phyloP scores from a whole-genome alignment of 192 early-diverging fungal species.

The Lobulomyces angularis region DNA sequence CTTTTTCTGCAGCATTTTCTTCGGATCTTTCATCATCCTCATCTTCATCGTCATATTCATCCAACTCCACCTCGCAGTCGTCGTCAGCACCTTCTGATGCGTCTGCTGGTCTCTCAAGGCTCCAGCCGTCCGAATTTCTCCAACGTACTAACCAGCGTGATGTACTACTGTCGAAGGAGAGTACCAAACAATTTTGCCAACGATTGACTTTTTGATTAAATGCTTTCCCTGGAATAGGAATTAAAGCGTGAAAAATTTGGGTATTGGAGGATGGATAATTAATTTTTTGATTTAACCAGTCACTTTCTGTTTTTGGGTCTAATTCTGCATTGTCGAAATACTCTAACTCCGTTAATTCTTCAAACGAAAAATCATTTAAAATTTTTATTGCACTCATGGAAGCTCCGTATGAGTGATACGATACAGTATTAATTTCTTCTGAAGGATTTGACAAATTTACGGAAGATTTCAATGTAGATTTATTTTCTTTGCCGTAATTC shows the following conservation, averaged over 20 bases:
- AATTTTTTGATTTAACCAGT: slow-evolving; percentile 46
- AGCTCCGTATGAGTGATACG: too few species aligned
- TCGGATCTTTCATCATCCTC: slow-evolving; percentile 9
- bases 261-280: too few species aligned
- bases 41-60: slow-evolving; percentile 15
- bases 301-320: slow-evolving; percentile 26
- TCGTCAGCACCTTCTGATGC: not conserved
- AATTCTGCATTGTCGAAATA: slow-evolving; percentile 36
- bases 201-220: slow-evolving; percentile 11
- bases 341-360: slow-evolving; percentile 9
- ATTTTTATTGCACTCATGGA: not conserved
- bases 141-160: slow-evolving; percentile 32
- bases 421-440: too few species aligned
- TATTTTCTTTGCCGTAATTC: too few species aligned
- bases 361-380: slow-evolving; percentile 3
- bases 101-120: slow-evolving; percentile 13
- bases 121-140: slow-evolving; percentile 27
- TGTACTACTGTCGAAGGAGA: slow-evolving; percentile 22
- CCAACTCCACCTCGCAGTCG: slow-evolving; percentile 2
- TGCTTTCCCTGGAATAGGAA: slow-evolving; percentile 32
- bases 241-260: too few species aligned
- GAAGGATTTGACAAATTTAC: too few species aligned
- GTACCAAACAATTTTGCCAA: slow-evolving; percentile 32
- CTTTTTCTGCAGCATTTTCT: slow-evolving; percentile 10
- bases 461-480: too few species aligned